Conservation (phyloP, 768 basidiomycete species). For the Lactifluus hygrophoroides region DNA sequence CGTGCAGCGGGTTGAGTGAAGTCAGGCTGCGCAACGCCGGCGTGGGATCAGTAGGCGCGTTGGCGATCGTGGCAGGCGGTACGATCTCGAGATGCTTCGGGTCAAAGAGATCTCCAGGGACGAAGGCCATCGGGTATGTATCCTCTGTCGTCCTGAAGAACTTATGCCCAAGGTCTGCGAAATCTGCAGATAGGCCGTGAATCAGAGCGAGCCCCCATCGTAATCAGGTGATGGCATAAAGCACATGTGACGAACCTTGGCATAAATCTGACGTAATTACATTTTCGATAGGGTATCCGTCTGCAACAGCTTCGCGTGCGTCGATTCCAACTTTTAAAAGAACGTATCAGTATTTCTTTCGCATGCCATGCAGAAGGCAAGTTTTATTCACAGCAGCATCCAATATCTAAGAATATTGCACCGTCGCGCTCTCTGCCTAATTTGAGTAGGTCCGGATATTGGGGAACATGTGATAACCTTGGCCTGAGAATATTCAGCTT, state of each 20-base stretch:
- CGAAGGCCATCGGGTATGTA: slow-evolving; percentile 46
- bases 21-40: too few relatives aligned
- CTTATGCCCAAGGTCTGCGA: slow-evolving; percentile 55
- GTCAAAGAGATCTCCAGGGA: slow-evolving; percentile 49
- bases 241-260: slow-evolving; percentile 29
- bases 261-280: slow-evolving; percentile 33
- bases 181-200: slow-evolving; percentile 30
- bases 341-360: background rate
- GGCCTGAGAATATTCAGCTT: background rate
- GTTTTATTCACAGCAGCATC: slow-evolving; percentile 38
- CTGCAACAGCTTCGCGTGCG: slow-evolving; percentile 32
- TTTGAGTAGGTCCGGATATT: slow-evolving; percentile 1
- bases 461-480: background rate
- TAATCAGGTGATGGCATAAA: too few relatives aligned
- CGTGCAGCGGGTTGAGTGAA: too few relatives aligned
- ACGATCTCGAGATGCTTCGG: slow-evolving; percentile 31
- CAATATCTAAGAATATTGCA: slow-evolving; percentile 38
- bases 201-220: too few relatives aligned
- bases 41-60: slow-evolving; percentile 15
- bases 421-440: too few relatives aligned
- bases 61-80: slow-evolving; percentile 22
- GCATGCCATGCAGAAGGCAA: background rate
- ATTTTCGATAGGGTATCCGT: slow-evolving; percentile 36
- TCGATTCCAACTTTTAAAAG: slow-evolving; percentile 35
- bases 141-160: slow-evolving; percentile 46